Evolutionary conservation across 768 basidiomycete species (phyloP), one percentile per base, ranked within the genome.

Genomic region (Lentinula raphanica): DNA sequence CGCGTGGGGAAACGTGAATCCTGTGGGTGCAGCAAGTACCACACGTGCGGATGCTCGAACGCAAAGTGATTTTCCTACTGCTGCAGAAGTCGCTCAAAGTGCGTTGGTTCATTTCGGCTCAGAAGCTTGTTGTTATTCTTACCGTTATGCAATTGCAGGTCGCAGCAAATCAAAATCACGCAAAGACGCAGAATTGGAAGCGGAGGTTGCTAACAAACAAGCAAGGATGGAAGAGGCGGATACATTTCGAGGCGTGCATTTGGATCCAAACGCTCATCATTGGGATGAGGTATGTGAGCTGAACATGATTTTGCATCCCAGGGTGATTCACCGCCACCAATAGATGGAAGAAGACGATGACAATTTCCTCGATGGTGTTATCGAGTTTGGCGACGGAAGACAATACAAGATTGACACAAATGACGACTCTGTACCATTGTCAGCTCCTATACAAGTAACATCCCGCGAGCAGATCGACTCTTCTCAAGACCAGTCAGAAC

Each of bases 341-440:
- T 66, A 92, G 90, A 90, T 92, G 82, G 88, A 89, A 71, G 92
- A 94, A 71, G 95, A 96, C 61, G 91, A 94, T 58, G 89, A 93
- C 67, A 90, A 94, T 65, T 95, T 94, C 66, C 74, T 95, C 27
- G 87, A 83, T 64, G 88, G 87, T 29, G 90, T 93, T 32, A 90
- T 99, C 65, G 95, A 99, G 69, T 99, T 57, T 68, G 95, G 85
- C 3, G 97, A 99, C 68, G 95, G 95, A 11, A 84, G 88, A 48
- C 90, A 92, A 69, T 96, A 97, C 75, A 92, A 87, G 61, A 82
- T 96, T 56, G 84, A 87, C 65, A 72, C 81, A 6, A 66, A 75
- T 25, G 74, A 79, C 35, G 66, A 62, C 5, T 64, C 69, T 13
- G 73, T 69, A 57, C 63, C 72, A 58, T 65, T 65, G 60, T 62